phyloP scores from a whole-genome alignment of 129 eudicot species.

The Deinandra increscens region DNA sequence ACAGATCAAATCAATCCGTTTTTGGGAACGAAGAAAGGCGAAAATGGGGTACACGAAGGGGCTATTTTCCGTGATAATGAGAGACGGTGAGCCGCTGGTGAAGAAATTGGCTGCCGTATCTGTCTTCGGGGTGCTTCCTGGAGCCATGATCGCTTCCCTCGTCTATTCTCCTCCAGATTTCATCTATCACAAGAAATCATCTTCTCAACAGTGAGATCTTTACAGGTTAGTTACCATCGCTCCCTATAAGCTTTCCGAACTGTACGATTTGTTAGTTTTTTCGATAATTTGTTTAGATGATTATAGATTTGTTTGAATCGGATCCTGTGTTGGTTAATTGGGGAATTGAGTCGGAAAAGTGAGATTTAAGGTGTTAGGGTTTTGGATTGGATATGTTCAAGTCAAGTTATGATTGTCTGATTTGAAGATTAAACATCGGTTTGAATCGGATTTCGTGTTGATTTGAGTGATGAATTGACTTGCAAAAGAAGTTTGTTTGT shows the following conservation, averaged over 20 bases:
- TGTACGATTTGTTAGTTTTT: neutral
- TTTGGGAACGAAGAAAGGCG: neutral
- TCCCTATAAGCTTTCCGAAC: neutral
- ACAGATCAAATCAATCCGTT: conserved; percentile 18
- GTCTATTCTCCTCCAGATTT: conserved; percentile 42
- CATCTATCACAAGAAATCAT: conserved; percentile 20
- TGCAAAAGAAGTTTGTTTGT: neutral
- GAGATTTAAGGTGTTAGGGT: neutral
- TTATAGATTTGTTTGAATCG: neutral
- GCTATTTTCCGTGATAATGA: conserved; percentile 18
- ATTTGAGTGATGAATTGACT: neutral
- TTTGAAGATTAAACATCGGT: neutral
- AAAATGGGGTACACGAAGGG: conserved; percentile 41
- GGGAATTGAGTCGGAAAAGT: neutral
- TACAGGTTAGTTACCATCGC: neutral
- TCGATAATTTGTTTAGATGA: neutral
- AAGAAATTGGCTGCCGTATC: conserved; percentile 37
- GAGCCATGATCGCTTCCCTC: conserved; percentile 39
- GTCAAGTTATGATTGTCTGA: neutral
- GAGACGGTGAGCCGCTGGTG: conserved; percentile 38
- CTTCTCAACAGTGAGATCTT: conserved; percentile 20
- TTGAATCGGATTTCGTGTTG: neutral
- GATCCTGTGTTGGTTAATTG: neutral
- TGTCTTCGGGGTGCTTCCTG: conserved; percentile 36
- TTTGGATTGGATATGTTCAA: neutral